Evolutionary conservation across 345 rosid species (phyloP).

Genomic region (Brassica incana): DNA sequence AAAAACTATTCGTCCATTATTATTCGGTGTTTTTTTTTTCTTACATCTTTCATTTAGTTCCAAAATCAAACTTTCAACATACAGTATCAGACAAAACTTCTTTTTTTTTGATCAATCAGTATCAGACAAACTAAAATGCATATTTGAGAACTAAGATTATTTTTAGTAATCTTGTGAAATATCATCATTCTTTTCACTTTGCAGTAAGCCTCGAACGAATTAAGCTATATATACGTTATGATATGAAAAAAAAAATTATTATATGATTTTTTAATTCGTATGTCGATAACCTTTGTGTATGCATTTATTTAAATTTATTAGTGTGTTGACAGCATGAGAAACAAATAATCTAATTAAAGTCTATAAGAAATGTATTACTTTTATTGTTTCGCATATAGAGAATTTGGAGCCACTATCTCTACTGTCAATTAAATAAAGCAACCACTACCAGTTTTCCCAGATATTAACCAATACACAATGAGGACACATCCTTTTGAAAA

Average conservation of each 20-base stretch:
- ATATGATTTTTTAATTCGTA: not conserved
- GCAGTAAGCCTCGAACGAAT: not conserved
- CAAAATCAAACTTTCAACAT: not conserved
- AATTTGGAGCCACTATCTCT: not conserved
- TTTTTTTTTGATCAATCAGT: too few relatives aligned
- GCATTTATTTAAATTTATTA: not conserved
- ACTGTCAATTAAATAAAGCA: not conserved
- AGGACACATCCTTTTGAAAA: not conserved
- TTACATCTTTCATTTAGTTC: not conserved
- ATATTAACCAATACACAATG: not conserved
- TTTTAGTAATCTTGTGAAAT: not conserved
- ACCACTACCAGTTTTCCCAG: constrained; percentile 1
- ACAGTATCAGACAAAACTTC: too few relatives aligned
- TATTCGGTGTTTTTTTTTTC: not conserved
- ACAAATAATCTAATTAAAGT: not conserved
- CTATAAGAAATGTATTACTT: not conserved
- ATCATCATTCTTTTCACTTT: not conserved
- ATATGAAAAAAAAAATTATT: too few relatives aligned
- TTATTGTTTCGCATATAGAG: not conserved
- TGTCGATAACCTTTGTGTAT: not conserved
- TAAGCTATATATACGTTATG: not conserved
- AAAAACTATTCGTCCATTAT: not conserved
- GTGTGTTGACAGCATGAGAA: not conserved
- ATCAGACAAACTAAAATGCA: not conserved
- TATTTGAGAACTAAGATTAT: not conserved